Conservation (phyloP, 2,329 filamentous ascomycete genomes). For the Pseudogymnoascus sp. region DNA sequence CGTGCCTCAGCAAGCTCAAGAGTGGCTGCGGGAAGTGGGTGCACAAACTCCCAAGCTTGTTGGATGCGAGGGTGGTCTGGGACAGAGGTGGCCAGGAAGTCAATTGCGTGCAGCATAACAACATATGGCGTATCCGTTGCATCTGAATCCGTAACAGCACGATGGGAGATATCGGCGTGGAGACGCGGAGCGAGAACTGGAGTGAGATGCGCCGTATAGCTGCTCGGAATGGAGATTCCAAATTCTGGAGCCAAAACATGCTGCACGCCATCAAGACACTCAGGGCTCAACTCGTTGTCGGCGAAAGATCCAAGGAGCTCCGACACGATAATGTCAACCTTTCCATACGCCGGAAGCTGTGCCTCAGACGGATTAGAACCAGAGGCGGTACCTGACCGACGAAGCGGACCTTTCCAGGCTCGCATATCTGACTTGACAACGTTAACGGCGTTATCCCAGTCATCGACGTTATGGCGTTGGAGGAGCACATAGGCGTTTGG, state of each 20-base stretch:
- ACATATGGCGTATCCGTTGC: slow-evolving; percentile 92
- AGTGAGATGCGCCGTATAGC: slow-evolving; percentile 89
- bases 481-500: slow-evolving; percentile 94
- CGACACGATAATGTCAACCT: slow-evolving; percentile 87
- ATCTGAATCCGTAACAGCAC: slow-evolving; percentile 51
- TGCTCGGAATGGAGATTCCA: slow-evolving; percentile 88
- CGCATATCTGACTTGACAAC: slow-evolving; percentile 97
- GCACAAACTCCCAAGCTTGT: slow-evolving; percentile 70
- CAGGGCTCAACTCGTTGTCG: slow-evolving; percentile 93
- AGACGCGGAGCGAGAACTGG: slow-evolving; percentile 84
- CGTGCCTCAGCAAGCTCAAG: slow-evolving; percentile 48
- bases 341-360: slow-evolving; percentile 43
- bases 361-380: slow-evolving; percentile 29
- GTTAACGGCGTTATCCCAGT: slow-evolving; percentile 75
- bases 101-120: slow-evolving; percentile 81
- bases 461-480: slow-evolving; percentile 70
- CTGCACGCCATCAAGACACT: slow-evolving; percentile 93
- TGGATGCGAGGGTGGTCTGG: slow-evolving; percentile 58
- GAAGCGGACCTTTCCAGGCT: slow-evolving; percentile 77
- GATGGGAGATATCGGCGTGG: slow-evolving; percentile 66
- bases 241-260: slow-evolving; percentile 69
- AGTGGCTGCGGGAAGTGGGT: slow-evolving; percentile 57
- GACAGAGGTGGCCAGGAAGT: slow-evolving; percentile 65
- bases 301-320: slow-evolving; percentile 92
- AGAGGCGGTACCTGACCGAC: slow-evolving; percentile 31